A percentile compares a stretch with the other conserved stretches of the same genome.
Evolutionary conservation across 129 eudicot species (phyloP).

Genomic region (Flaveria brownii): DNA sequence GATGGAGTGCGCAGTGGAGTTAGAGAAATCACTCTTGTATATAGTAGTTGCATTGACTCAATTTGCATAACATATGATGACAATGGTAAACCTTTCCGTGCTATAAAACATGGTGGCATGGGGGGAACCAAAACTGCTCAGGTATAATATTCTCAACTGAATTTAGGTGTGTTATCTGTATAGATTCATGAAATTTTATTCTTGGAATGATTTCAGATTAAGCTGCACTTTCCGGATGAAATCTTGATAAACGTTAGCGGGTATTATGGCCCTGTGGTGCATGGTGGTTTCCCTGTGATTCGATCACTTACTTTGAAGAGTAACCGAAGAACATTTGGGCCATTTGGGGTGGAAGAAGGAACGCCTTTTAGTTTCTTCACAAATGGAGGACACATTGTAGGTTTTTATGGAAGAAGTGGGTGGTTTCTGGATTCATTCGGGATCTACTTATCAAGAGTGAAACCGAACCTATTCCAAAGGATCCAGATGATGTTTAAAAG

Average conservation of each 20-base stretch:
- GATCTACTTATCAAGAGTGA: conserved; percentile 41
- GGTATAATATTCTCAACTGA: conserved; percentile 30
- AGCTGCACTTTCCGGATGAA: conserved; percentile 73
- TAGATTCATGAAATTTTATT: not conserved
- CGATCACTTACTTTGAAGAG: conserved; percentile 59
- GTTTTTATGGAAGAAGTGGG: conserved; percentile 73
- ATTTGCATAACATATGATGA: conserved; percentile 53
- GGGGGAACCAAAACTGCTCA: conserved; percentile 53
- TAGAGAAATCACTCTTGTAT: conserved; percentile 52
- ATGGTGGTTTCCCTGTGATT: conserved; percentile 61
- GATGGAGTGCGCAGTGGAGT: conserved; percentile 55
- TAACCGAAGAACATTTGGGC: conserved; percentile 62
- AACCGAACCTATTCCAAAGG: conserved; percentile 26
- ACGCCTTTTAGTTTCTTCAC: conserved; percentile 54
- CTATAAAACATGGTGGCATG: conserved; percentile 63
- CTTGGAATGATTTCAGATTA: conserved; percentile 42
- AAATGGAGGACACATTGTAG: conserved; percentile 54
- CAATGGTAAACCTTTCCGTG: conserved; percentile 44
- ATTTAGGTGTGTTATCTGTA: too few relatives aligned
- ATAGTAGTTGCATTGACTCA: conserved; percentile 60
- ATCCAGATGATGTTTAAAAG: conserved; percentile 43
- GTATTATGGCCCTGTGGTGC: conserved; percentile 55
- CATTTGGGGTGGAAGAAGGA: conserved; percentile 73
- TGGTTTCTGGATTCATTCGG: conserved; percentile 74
- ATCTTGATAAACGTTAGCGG: conserved; percentile 52